These are phyloP conservation scores for Puya raimondii DNA, from an alignment of 176 grass and related monocot species.

Conservation along the genomic window DNA sequence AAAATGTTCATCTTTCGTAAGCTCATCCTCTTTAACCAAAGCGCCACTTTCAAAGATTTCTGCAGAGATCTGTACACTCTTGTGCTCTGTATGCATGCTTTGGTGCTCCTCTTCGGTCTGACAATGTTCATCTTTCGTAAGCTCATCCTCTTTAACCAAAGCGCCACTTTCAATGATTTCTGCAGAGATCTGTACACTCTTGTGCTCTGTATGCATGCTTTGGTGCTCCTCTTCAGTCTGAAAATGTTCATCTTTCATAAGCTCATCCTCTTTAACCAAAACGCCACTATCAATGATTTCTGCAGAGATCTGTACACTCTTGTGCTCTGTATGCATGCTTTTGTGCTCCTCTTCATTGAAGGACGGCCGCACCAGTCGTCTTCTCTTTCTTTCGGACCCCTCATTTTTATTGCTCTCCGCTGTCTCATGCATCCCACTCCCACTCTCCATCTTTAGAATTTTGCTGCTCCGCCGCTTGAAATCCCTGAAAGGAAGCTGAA, in stretches of 20 bases:
- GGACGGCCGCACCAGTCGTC: constrained; percentile 14
- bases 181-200: background rate
- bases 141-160: constrained; percentile 20
- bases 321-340: background rate
- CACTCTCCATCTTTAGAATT: constrained; percentile 11
- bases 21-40: too few relatives aligned
- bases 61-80: background rate
- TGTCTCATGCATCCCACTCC: constrained; percentile 6
- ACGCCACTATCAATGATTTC: constrained; percentile 6
- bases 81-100: background rate
- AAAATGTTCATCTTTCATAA: constrained; percentile 3
- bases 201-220: background rate
- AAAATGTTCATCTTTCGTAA: constrained; percentile 11
- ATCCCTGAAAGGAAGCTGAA: constrained; percentile 14
- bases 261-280: constrained; percentile 20
- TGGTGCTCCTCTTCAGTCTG: constrained; percentile 9
- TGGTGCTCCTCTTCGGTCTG: constrained; percentile 24
- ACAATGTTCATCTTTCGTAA: constrained; percentile 3
- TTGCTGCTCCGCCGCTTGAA: constrained; percentile 16
- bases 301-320: background rate
- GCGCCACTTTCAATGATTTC: constrained; percentile 7
- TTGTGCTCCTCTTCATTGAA: constrained; percentile 24
- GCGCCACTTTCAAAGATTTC: constrained; percentile 7
- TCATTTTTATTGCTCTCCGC: constrained; percentile 12
- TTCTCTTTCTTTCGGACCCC: constrained; percentile 31